phyloP scores from a whole-genome alignment of 2,329 filamentous ascomycete genomes.

The Trichophyton benhamiae region DNA sequence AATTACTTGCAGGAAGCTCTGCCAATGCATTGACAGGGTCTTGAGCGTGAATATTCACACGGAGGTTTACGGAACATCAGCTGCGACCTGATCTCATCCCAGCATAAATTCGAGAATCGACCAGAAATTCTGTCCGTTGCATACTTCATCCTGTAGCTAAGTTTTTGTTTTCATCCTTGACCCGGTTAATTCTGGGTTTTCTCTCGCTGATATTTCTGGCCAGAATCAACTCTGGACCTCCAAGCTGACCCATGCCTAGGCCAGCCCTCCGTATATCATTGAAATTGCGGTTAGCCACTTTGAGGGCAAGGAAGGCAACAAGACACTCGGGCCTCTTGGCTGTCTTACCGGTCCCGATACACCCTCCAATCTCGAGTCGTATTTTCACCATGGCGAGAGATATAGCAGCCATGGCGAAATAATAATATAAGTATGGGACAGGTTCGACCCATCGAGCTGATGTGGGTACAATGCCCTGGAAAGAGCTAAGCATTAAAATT shows the following conservation, averaged over 20 bases:
- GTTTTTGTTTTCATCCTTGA: background rate
- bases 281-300: background rate
- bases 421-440: background rate
- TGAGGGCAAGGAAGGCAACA: background rate
- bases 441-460: background rate
- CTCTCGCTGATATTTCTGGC: background rate
- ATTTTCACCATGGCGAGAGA: background rate
- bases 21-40: background rate
- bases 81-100: background rate
- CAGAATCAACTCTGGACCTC: background rate
- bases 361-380: background rate
- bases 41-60: background rate
- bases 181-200: background rate
- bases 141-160: background rate
- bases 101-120: background rate
- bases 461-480: background rate
- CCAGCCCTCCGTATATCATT: background rate
- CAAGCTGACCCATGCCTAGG: background rate
- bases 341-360: background rate
- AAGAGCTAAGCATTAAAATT: background rate
- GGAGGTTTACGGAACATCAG: background rate
- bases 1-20: background rate
- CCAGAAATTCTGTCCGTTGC: background rate
- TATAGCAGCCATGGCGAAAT: background rate
- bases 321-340: background rate